A percentile compares a stretch with the other conserved stretches of the same genome.
These are phyloP conservation scores for Nakazawaea holstii DNA, from an alignment of 805 yeast genomes.

Conservation along the genomic window DNA sequence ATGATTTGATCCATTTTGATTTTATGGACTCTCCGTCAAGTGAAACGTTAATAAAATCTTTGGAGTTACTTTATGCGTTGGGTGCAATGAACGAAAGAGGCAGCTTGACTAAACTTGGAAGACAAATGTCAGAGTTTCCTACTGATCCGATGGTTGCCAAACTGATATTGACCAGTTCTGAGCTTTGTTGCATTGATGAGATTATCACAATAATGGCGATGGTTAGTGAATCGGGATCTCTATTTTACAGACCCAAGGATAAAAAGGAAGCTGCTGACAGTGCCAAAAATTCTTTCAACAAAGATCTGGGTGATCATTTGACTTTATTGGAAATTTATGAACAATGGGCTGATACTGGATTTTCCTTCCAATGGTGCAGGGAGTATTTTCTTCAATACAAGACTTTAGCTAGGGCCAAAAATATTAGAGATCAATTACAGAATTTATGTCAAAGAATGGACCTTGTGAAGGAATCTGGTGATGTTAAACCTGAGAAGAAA, in stretches of 20 bases:
- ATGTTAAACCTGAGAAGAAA: constrained; percentile 24
- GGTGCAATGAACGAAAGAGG: constrained; percentile 86
- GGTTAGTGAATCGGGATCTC: constrained; percentile 71
- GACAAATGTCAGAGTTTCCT: constrained; percentile 88
- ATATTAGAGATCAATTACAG: constrained; percentile 65
- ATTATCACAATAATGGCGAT: constrained; percentile 73
- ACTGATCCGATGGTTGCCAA: constrained; percentile 87
- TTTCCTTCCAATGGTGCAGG: constrained; percentile 74
- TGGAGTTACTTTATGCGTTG: constrained; percentile 77
- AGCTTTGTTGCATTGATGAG: constrained; percentile 58
- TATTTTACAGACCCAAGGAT: constrained; percentile 68
- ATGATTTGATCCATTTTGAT: constrained; percentile 76
- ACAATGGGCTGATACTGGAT: constrained; percentile 69
- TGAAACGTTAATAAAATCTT: constrained; percentile 64
- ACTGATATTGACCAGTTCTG: constrained; percentile 58
- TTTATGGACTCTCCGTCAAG: constrained; percentile 88
- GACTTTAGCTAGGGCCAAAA: constrained; percentile 61
- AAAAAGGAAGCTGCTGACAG: constrained; percentile 62
- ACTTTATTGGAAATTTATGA: constrained; percentile 68
- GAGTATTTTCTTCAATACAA: constrained; percentile 79
- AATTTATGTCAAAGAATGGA: constrained; percentile 53
- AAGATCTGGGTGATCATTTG: constrained; percentile 71
- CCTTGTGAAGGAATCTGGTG: constrained; percentile 25
- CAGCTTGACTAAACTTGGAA: constrained; percentile 67
- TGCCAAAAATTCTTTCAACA: constrained; percentile 50